Evolutionary conservation across 2,329 filamentous ascomycete species (phyloP).

Genomic region (Pezicula carpinea): DNA sequence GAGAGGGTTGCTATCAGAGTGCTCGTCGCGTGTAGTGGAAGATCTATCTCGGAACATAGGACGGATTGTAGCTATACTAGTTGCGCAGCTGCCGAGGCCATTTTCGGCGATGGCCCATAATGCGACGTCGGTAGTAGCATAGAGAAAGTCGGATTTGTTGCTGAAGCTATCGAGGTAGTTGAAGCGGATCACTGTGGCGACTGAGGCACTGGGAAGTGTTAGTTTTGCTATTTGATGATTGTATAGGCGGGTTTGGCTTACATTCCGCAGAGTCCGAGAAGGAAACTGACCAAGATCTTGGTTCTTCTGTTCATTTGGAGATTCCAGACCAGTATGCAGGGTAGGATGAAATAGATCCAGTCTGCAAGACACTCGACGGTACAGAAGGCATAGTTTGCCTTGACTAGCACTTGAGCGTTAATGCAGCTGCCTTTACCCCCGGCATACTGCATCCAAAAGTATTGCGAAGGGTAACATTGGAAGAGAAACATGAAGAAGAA

Average conservation of each 20-base stretch:
- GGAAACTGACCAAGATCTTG: slow-evolving; percentile 27
- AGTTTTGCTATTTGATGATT: not conserved
- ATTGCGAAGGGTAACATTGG: slow-evolving; percentile 29
- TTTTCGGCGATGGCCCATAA: slow-evolving; percentile 35
- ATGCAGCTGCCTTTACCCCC: slow-evolving; percentile 23
- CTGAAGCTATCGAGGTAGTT: slow-evolving; percentile 31
- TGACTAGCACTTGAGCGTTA: slow-evolving; percentile 16
- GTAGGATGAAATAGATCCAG: slow-evolving; percentile 33
- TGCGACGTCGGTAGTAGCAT: slow-evolving; percentile 31
- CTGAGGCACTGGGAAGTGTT: slow-evolving; percentile 24
- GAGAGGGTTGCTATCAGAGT: too few relatives aligned
- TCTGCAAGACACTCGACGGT: slow-evolving; percentile 32
- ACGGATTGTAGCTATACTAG: slow-evolving; percentile 31
- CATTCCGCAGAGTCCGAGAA: slow-evolving; percentile 26
- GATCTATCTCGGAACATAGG: slow-evolving; percentile 16
- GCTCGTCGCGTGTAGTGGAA: too few relatives aligned
- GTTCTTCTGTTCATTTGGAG: slow-evolving; percentile 30
- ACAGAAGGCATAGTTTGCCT: slow-evolving; percentile 30
- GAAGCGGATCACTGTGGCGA: slow-evolving; percentile 33
- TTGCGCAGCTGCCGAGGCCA: slow-evolving; percentile 30
- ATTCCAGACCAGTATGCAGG: slow-evolving; percentile 33
- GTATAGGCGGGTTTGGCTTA: slow-evolving; percentile 16
- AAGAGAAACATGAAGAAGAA: slow-evolving; percentile 30
- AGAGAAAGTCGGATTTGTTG: slow-evolving; percentile 28
- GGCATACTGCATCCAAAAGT: slow-evolving; percentile 29